These are phyloP conservation scores for Plasmodium ovale DNA, from an alignment of 169 alveolate genomes.

Conservation along the genomic window DNA sequence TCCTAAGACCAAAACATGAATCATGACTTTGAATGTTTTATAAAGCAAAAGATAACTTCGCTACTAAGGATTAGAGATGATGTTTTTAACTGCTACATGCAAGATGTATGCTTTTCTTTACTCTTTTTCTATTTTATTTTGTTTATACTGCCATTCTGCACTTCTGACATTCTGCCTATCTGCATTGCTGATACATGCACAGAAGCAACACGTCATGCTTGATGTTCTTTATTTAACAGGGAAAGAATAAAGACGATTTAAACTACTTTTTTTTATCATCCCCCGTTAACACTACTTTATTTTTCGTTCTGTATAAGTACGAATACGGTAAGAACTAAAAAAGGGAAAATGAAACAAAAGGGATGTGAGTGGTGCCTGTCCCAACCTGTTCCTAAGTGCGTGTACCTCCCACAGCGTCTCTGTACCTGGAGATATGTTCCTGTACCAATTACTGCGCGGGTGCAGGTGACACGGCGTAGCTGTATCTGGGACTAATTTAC, in stretches of 20 bases:
- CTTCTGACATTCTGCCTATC: neutral
- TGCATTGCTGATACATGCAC: no score
- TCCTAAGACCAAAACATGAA: constrained; percentile 36
- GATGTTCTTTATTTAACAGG: constrained; percentile 8
- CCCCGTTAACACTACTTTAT: constrained; percentile 46
- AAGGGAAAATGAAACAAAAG: neutral
- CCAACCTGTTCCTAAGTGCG: no score
- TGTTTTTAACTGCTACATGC: constrained; percentile 23
- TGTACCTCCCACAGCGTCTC: no score
- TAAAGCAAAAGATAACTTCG: constrained; percentile 46
- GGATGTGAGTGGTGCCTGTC: no score
- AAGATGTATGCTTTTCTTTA: constrained; percentile 11
- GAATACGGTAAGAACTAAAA: constrained; percentile 27
- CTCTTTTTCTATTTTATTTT: neutral
- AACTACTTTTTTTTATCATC: constrained; percentile 43
- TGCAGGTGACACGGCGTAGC: no score
- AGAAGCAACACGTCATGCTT: constrained; percentile 8
- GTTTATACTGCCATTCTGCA: neutral
- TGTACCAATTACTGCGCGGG: no score
- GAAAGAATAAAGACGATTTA: constrained; percentile 42
- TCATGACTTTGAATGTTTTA: constrained; percentile 46
- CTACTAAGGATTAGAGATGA: constrained; percentile 42
- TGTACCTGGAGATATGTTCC: no score
- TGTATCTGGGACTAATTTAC: no score
- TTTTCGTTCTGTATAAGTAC: constrained; percentile 39